Evolutionary conservation across 805 yeast genomes (phyloP), one percentile per base, ranked within the genome.

Genomic region (Saitoella complicata): DNA sequence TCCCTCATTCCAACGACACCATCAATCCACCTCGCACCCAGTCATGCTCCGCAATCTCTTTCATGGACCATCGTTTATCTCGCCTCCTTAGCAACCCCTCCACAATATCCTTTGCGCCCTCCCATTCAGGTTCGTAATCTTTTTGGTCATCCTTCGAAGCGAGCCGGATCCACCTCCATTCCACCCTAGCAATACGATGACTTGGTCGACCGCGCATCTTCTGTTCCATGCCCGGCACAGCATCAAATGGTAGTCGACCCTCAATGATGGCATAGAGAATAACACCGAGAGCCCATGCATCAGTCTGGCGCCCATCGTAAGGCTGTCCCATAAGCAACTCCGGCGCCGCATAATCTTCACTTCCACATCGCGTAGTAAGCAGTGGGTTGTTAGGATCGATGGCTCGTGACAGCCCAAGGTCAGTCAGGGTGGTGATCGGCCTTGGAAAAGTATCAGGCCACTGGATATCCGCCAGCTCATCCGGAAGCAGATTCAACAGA

Each of bases 271-370:
- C 75, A 56, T 86, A 91, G 1, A 87, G 62, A n/a, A 87, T 66
- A 2, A 91, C 97, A 2, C 98, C 98, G 7, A 87, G 60, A 1
- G 96, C 84, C 99, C 99, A 91, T 12, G 87, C 68, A 59, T 91
- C 99, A 41, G 91, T 80, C 51, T 83, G 76, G 43, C 81, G 72
- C 8, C 99, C 99, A 55, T 88, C 88, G 57, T 91, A 91, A 5
- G 85, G 80, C 45, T 83, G 68, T 1, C 97, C 97, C 75, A 91
- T 74, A 36, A 91, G 65, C 29, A 91, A 63, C 57, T 91, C 99
- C 0, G 98, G 99, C 0, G 95, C 80, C 5, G 91, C 94, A 55
- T 91, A 91, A 58, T 91, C 98, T 50, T 84, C 95, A 1, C 95
- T 83, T 0, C 99, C 98, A 60, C 98, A 91, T 49, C 97, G 64